A percentile compares a stretch with the other conserved stretches of the same genome.
Evolutionary conservation across 1,284 basidiomycete species (phyloP).

Genomic region (Cutaneotrichosporon cavernicola): DNA sequence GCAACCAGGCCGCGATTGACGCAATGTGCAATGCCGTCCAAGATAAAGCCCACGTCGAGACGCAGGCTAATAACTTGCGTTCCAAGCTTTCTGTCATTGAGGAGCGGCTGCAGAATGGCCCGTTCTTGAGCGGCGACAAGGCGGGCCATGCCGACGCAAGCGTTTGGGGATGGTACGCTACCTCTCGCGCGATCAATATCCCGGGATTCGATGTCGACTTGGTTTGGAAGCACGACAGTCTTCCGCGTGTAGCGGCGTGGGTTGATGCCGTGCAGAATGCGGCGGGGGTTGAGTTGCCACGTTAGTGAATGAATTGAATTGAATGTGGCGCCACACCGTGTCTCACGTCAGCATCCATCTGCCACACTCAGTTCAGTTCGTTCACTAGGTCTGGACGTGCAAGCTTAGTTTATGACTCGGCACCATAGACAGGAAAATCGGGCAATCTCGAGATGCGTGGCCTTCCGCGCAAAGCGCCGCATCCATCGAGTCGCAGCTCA

Average conservation of each 20-base stretch:
- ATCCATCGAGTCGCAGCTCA: too few relatives aligned
- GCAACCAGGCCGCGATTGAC: slow-evolving; percentile 18
- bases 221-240: slow-evolving; percentile 16
- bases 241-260: slow-evolving; percentile 12
- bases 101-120: slow-evolving; percentile 2
- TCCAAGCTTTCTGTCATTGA: slow-evolving; percentile 7
- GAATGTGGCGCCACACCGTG: background rate
- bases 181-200: slow-evolving; percentile 4
- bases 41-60: slow-evolving; percentile 13
- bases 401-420: too few relatives aligned
- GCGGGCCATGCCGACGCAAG: slow-evolving; percentile 20
- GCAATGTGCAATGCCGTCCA: background rate
- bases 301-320: background rate
- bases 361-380: too few relatives aligned
- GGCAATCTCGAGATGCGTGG: too few relatives aligned
- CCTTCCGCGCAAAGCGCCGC: too few relatives aligned
- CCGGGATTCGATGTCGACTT: slow-evolving; percentile 5
- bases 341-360: too few relatives aligned
- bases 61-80: slow-evolving; percentile 2
- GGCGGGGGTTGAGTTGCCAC: background rate
- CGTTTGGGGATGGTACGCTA: slow-evolving; percentile 21
- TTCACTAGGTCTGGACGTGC: too few relatives aligned
- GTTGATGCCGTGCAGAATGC: slow-evolving; percentile 2
- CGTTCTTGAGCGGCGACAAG: slow-evolving; percentile 15
- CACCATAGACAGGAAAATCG: too few relatives aligned